Conservation (phyloP, 106 monocot species). For the Amphibolis antarctica region DNA sequence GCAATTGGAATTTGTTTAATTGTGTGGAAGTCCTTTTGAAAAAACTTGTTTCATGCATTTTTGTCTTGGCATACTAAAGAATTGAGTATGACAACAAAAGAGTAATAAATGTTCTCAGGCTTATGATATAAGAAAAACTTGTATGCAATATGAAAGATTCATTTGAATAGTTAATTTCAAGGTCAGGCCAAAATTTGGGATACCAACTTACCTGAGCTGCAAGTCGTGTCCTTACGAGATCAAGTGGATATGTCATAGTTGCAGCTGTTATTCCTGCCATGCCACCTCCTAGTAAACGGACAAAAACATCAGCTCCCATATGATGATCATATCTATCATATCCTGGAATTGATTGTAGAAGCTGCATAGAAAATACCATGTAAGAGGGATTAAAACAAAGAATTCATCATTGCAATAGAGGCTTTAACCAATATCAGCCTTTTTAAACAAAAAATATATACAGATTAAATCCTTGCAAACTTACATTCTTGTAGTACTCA, state of each 20-base stretch:
- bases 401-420: background rate
- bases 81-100: no score
- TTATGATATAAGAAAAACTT: no score
- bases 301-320: conserved; percentile 41
- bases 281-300: conserved; percentile 61
- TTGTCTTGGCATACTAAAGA: no score
- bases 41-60: no score
- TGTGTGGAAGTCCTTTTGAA: no score
- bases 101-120: no score
- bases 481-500: conserved; percentile 75
- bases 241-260: conserved; percentile 81
- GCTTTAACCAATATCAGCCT: no score
- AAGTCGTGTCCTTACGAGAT: conserved; percentile 85
- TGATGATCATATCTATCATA: conserved; percentile 33
- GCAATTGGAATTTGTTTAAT: no score
- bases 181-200: background rate
- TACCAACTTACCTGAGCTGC: conserved; percentile 65
- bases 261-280: conserved; percentile 89
- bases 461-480: conserved; percentile 5
- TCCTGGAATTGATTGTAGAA: conserved; percentile 52
- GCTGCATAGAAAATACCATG: conserved; percentile 29
- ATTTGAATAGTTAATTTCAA: no score
- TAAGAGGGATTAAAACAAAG: background rate
- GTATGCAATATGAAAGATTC: no score
- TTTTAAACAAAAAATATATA: background rate